Percentiles rank a stretch among this genome's conserved stretches.
phyloP scores from a whole-genome alignment of 2,329 filamentous ascomycete genomes.

The Tolypocladium ophioglossoides region DNA sequence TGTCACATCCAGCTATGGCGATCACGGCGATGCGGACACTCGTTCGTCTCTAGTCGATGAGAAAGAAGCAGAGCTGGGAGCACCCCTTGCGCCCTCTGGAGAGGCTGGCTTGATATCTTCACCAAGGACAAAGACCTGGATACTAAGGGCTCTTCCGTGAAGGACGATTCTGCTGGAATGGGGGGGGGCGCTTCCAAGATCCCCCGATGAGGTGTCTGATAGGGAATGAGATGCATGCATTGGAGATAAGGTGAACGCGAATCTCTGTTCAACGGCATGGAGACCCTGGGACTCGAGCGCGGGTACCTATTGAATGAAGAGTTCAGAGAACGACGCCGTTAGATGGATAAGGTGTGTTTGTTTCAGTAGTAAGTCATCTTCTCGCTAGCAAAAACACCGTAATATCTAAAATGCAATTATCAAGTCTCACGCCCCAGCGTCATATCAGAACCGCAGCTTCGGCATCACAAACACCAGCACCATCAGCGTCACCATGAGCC shows the following conservation, averaged over 20 bases:
- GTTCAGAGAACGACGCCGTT: too few species aligned
- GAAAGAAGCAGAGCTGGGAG: not conserved
- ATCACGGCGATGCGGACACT: not conserved
- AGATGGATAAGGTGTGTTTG: too few species aligned
- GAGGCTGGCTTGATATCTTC: not conserved
- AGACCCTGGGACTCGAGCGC: too few species aligned
- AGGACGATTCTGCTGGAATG: not conserved
- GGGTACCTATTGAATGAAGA: too few species aligned
- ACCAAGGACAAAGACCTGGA: too few species aligned
- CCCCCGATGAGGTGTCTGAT: not conserved
- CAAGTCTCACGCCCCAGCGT: not conserved
- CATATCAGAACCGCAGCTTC: constrained; percentile 67
- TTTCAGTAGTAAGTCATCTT: not conserved
- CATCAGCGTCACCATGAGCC: constrained; percentile 66
- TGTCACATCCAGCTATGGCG: not conserved
- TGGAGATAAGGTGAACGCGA: not conserved
- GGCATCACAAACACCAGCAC: constrained; percentile 77
- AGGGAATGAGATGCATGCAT: not conserved
- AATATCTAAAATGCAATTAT: not conserved
- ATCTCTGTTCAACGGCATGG: not conserved
- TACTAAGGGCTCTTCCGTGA: not conserved
- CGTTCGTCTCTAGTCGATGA: not conserved
- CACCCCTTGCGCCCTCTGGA: not conserved
- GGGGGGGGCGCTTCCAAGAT: not conserved
- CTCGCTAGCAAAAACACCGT: not conserved